Conservation (phyloP, 805 yeast genomes). For the Metschnikowia vanudenii region DNA sequence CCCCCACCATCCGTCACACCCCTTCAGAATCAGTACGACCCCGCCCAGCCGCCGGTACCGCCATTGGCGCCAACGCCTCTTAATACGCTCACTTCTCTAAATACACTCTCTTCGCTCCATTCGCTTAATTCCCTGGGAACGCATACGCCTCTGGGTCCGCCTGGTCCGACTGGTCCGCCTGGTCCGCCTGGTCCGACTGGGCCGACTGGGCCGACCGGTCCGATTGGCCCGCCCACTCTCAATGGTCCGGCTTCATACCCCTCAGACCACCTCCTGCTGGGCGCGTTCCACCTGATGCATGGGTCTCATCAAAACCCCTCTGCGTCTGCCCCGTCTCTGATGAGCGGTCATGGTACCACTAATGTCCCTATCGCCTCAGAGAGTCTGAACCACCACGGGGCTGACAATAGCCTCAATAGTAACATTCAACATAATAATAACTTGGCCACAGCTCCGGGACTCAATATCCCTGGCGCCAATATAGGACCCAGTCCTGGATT, state of each 20-base stretch:
- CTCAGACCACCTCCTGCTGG: constrained; percentile 2
- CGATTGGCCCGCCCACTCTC: neutral
- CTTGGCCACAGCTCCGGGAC: neutral
- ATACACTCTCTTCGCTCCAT: neutral
- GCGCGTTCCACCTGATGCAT: neutral
- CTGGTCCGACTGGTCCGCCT: neutral
- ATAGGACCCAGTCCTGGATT: neutral
- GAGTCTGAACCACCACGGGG: neutral
- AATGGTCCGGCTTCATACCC: neutral
- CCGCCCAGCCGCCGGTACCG: constrained; percentile 3
- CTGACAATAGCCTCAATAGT: neutral
- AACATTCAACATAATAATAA: neutral
- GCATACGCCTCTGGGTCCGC: constrained; percentile 6
- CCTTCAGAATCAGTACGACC: constrained; percentile 4
- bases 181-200: neutral
- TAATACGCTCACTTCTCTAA: constrained; percentile 1
- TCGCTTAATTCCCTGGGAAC: constrained; percentile 5
- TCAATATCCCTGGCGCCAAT: neutral
- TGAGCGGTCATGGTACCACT: too few relatives aligned
- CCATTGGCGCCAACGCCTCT: constrained; percentile 5
- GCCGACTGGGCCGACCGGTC: neutral
- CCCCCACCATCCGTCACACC: constrained; percentile 1
- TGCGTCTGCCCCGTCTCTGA: neutral
- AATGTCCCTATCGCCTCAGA: too few relatives aligned
- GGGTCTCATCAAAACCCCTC: neutral